phyloP scores from a whole-genome alignment of 495 filamentous ascomycete genomes.

The Darksidea phi region DNA sequence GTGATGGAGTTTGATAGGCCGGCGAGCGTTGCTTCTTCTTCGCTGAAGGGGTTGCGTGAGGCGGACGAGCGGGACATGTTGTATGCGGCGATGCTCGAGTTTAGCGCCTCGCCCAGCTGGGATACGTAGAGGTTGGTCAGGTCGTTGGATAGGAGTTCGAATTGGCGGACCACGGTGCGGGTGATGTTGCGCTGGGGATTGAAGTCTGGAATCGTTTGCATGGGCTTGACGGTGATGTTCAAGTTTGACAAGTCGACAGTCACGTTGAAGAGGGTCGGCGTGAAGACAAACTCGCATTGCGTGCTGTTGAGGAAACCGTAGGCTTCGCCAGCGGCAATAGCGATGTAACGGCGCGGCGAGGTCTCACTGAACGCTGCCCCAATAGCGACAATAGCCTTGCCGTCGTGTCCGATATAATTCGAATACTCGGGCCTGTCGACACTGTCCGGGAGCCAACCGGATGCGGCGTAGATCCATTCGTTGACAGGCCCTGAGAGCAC shows the following conservation, averaged over 20 bases:
- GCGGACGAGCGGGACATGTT: constrained; percentile 16
- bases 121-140: constrained; percentile 42
- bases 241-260: constrained; percentile 35
- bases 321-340: constrained; percentile 35
- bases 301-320: constrained; percentile 38
- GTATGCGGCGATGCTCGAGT: constrained; percentile 39
- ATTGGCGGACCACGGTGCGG: constrained; percentile 35
- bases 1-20: constrained; percentile 41
- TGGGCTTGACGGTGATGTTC: constrained; percentile 39
- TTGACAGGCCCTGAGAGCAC: not conserved
- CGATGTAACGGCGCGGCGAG: constrained; percentile 29
- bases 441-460: constrained; percentile 39
- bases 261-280: constrained; percentile 39
- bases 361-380: constrained; percentile 30
- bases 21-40: constrained; percentile 34
- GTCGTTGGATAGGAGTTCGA: constrained; percentile 38
- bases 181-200: constrained; percentile 40
- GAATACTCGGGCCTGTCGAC: constrained; percentile 30
- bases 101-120: constrained; percentile 40
- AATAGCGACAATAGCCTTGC: constrained; percentile 38
- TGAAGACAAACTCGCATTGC: constrained; percentile 42
- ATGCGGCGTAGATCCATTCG: constrained; percentile 31
- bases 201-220: constrained; percentile 28
- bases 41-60: constrained; percentile 9
- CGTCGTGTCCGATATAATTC: constrained; percentile 32